Evolutionary conservation across 2,329 filamentous ascomycete genomes (phyloP).

Genomic region (Hansfordia pulvinata): DNA sequence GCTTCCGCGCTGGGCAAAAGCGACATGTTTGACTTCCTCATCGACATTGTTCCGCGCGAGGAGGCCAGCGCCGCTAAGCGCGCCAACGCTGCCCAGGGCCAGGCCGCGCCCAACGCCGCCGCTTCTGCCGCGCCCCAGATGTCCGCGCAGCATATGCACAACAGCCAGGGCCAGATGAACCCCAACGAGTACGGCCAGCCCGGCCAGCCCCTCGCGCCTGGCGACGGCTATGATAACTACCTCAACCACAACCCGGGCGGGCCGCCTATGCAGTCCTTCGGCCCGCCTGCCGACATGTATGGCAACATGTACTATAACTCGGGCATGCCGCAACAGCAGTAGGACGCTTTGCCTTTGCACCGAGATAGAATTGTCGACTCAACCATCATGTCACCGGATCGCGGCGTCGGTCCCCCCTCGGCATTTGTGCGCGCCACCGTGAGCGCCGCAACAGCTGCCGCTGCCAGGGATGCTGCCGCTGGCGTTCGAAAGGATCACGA

Average conservation of each 20-base stretch:
- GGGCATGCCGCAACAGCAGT: conserved; percentile 66
- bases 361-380: no score
- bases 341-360: conserved; percentile 4
- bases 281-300: conserved; percentile 68
- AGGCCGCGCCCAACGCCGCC: conserved; percentile 21
- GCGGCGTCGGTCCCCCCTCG: no score
- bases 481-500: no score
- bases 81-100: conserved; percentile 38
- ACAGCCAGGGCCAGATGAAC: no score
- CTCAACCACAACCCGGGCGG: no score
- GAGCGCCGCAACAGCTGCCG: no score
- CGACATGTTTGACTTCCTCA: conserved; percentile 99
- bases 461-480: no score
- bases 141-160: no score
- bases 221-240: no score
- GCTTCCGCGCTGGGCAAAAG: conserved; percentile 91
- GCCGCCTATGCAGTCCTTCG: conserved; percentile 73
- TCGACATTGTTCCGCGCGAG: conserved; percentile 94
- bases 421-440: no score
- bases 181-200: conserved; percentile 41
- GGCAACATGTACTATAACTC: conserved; percentile 68
- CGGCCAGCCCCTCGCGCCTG: conserved; percentile 35
- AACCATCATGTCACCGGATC: no score
- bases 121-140: conserved; percentile 31
- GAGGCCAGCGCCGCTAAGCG: conserved; percentile 84